Evolutionary conservation across 148 eudicot species (phyloP).

Genomic region (Hydrangea macrophylla): DNA sequence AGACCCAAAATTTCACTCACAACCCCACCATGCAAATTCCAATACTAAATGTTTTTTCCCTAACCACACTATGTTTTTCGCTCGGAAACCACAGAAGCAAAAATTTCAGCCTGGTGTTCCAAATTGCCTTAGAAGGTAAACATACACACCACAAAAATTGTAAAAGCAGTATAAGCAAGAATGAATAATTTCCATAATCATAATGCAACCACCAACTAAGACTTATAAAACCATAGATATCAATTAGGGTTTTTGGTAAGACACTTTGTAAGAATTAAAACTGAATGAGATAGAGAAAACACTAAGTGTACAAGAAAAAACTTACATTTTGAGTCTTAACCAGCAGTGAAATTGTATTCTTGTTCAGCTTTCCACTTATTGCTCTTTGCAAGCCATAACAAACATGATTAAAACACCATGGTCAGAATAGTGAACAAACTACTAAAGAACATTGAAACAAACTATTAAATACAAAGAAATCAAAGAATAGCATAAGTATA

Average conservation of each 20-base stretch:
- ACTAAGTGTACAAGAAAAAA: conserved; percentile 4
- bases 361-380: conserved; percentile 94
- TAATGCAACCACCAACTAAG: neutral
- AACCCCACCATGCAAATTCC: neutral
- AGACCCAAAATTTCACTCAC: no score
- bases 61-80: neutral
- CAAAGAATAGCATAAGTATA: neutral
- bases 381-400: conserved; percentile 56
- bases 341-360: conserved; percentile 85
- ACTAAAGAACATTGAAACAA: neutral
- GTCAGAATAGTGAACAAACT: neutral
- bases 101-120: neutral
- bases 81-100: neutral
- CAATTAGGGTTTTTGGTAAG: neutral
- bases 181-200: neutral
- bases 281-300: neutral
- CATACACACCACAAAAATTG: neutral
- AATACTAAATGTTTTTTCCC: neutral
- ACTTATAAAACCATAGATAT: neutral
- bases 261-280: neutral
- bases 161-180: neutral
- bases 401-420: conserved; percentile 18
- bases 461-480: conserved; percentile 4
- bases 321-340: conserved; percentile 86
- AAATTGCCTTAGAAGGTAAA: neutral